Conservation (phyloP, 2,329 filamentous ascomycete genomes). For the Aspergillus ibericus region DNA sequence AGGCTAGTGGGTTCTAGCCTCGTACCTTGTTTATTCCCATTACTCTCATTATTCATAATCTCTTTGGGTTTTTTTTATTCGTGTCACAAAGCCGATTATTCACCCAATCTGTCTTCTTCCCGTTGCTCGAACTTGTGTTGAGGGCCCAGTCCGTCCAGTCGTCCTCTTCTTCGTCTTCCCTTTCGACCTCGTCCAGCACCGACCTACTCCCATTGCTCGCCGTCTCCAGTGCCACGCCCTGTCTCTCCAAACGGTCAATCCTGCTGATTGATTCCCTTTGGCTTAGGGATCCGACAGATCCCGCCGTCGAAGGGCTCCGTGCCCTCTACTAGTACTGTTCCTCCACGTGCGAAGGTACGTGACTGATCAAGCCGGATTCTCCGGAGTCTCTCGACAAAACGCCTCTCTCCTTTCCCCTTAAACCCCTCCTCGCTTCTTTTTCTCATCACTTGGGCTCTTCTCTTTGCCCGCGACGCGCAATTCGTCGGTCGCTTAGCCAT, state of each 20-base stretch:
- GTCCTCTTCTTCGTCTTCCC: neutral
- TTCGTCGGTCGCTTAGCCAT: neutral
- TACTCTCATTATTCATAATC: conserved; percentile 1
- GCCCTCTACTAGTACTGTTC: conserved; percentile 11
- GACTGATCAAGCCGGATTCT: conserved; percentile 10
- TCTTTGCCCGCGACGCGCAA: neutral
- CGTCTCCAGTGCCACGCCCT: neutral
- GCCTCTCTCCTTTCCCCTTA: neutral
- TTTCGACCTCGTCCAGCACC: neutral
- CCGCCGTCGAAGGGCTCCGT: conserved; percentile 7
- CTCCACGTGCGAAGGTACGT: conserved; percentile 21
- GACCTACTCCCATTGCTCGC: neutral
- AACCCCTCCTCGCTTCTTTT: neutral
- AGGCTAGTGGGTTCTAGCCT: neutral
- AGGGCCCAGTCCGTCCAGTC: neutral
- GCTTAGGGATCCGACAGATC: neutral
- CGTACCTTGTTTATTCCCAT: conserved; percentile 1
- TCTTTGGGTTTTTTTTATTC: neutral
- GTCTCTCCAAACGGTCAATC: neutral
- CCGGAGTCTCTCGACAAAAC: conserved; percentile 4
- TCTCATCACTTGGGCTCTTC: neutral
- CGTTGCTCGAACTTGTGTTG: neutral
- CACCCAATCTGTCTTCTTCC: conserved; percentile 5
- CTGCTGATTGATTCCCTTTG: neutral
- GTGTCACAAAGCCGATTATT: conserved; percentile 3